Conservation (phyloP, 306 rosid genomes). For the Prunus fruticosa region DNA sequence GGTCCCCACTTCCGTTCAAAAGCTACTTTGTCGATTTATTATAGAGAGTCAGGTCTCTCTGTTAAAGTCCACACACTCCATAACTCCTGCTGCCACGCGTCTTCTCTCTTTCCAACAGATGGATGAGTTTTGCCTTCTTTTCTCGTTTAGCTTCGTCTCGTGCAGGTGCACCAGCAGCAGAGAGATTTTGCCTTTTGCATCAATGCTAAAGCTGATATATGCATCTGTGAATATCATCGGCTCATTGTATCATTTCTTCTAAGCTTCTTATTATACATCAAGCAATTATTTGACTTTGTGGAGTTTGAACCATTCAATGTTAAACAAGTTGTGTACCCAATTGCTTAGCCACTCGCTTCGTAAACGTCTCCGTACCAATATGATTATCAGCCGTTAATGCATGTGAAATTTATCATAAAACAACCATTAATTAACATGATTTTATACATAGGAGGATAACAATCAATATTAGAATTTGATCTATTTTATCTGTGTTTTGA, state of each 20-base stretch:
- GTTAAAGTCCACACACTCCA: conserved; percentile 21
- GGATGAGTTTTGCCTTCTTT: not conserved
- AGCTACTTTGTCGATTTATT: conserved; percentile 65
- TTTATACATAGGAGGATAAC: too few species aligned
- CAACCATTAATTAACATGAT: too few species aligned
- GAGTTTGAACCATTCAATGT: not conserved
- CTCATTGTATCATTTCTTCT: not conserved
- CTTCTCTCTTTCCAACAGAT: not conserved
- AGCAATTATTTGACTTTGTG: not conserved
- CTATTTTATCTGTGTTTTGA: not conserved
- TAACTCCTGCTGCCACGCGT: conserved; percentile 52
- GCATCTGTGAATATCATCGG: not conserved
- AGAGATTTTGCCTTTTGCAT: not conserved
- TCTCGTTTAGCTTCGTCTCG: conserved; percentile 11
- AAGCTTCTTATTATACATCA: not conserved
- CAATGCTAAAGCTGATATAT: not conserved
- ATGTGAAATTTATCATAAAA: not conserved
- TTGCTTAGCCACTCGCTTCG: not conserved
- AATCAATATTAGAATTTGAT: not conserved
- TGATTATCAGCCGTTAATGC: not conserved
- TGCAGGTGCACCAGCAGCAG: not conserved
- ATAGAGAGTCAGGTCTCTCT: conserved; percentile 4
- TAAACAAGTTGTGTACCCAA: not conserved
- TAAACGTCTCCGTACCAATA: not conserved
- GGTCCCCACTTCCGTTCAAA: conserved; percentile 29